Conservation (phyloP, 140 eudicot genomes). For the Anethum foeniculum region DNA sequence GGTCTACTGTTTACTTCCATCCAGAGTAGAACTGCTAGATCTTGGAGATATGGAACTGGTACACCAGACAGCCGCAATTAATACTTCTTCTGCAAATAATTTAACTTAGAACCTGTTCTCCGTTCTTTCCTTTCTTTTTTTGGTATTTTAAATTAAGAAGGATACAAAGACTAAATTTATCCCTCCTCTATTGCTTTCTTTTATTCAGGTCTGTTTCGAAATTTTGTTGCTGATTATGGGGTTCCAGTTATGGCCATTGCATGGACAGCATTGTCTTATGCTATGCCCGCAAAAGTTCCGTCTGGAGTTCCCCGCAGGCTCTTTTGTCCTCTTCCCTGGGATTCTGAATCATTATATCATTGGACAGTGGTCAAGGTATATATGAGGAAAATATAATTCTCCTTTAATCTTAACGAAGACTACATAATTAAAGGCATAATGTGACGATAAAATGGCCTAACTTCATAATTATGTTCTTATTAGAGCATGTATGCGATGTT, state of each 20-base stretch:
- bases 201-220: slow-evolving; percentile 55
- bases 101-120: slow-evolving; percentile 3
- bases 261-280: slow-evolving; percentile 79
- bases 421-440: background rate
- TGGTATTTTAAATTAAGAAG: background rate
- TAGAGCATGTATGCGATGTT: background rate
- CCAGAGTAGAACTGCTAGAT: slow-evolving; percentile 68
- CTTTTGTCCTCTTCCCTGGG: slow-evolving; percentile 85
- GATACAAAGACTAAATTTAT: background rate
- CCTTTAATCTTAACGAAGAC: background rate
- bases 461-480: background rate
- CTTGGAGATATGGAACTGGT: slow-evolving; percentile 95
- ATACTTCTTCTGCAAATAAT: background rate
- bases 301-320: slow-evolving; percentile 72
- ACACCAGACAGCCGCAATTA: slow-evolving; percentile 7
- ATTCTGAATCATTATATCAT: slow-evolving; percentile 54
- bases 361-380: slow-evolving; percentile 75
- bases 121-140: background rate
- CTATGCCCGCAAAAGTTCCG: slow-evolving; percentile 52
- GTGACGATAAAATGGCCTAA: background rate
- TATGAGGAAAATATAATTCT: background rate
- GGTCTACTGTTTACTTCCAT: slow-evolving; percentile 65
- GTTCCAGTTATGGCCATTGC: slow-evolving; percentile 70
- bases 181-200: background rate
- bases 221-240: slow-evolving; percentile 85